phyloP scores from a whole-genome alignment of 2,329 filamentous ascomycete genomes.

The Paecilomyces variotii region DNA sequence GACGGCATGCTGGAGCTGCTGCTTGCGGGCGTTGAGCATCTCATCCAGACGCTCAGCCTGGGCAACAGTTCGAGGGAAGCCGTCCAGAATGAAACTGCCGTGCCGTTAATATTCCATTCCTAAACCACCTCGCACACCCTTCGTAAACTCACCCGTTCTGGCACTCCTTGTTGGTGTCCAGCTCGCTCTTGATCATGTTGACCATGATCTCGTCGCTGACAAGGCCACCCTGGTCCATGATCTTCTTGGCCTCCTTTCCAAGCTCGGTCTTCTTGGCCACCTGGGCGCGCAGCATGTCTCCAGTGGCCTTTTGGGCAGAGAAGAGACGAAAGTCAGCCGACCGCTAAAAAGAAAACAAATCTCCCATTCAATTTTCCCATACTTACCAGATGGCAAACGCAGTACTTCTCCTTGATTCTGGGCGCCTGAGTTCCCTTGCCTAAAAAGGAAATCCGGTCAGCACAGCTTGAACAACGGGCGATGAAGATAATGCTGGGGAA shows the following conservation, averaged over 20 bases:
- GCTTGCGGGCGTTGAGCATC: slow-evolving; percentile 72
- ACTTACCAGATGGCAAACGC: slow-evolving; percentile 89
- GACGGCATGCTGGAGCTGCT: slow-evolving; percentile 87
- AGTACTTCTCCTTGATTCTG: slow-evolving; percentile 96
- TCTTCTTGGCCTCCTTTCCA: slow-evolving; percentile 97
- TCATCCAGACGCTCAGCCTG: slow-evolving; percentile 91
- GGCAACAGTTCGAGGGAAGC: slow-evolving; percentile 92
- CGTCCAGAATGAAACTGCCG: slow-evolving; percentile 90
- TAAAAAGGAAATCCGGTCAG: slow-evolving; percentile 34
- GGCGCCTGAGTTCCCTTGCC: slow-evolving; percentile 99
- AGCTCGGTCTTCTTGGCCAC: slow-evolving; percentile 95
- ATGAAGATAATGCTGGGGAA: slow-evolving; percentile 9
- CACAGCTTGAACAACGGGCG: slow-evolving; percentile 1
- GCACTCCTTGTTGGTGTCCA: slow-evolving; percentile 90
- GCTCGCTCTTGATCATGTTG: slow-evolving; percentile 98
- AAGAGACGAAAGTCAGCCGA: slow-evolving; percentile 2
- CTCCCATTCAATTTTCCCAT: slow-evolving; percentile 9
- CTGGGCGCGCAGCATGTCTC: slow-evolving; percentile 98
- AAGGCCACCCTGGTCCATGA: slow-evolving; percentile 96
- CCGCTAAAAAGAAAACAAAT: background rate
- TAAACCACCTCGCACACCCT: background rate
- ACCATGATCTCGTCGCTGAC: slow-evolving; percentile 99
- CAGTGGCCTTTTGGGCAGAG: slow-evolving; percentile 63
- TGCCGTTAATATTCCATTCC: slow-evolving; percentile 1
- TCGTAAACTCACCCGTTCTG: slow-evolving; percentile 65